A percentile compares a stretch with the other conserved stretches of the same genome.
These are phyloP conservation scores for Pseudogymnoascus sp. DNA, from an alignment of 2,329 filamentous ascomycete species.

Conservation along the genomic window DNA sequence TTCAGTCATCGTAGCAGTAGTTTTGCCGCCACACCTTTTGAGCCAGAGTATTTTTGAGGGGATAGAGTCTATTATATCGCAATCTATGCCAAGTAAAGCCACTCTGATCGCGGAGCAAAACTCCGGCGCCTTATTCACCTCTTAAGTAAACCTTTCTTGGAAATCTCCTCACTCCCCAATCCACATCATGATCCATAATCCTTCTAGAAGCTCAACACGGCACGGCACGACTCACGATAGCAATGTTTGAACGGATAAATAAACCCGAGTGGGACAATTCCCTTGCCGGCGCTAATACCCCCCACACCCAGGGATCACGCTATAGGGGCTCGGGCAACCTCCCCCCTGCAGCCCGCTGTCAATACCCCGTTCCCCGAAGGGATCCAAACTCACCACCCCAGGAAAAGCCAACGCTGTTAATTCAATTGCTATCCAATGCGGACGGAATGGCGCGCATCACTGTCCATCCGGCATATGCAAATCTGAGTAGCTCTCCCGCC, in stretches of 20 bases:
- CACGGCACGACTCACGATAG: not conserved
- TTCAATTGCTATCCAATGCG: not conserved
- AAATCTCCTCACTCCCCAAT: not conserved
- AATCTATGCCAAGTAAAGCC: not conserved
- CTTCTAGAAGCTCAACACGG: not conserved
- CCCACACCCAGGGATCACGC: not conserved
- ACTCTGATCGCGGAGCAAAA: not conserved
- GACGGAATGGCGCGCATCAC: not conserved
- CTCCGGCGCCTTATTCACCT: not conserved
- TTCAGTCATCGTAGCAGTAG: not conserved
- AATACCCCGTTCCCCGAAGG: not conserved
- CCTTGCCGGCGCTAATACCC: not conserved
- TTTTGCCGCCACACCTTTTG: not conserved
- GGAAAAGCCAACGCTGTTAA: not conserved
- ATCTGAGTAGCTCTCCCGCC: not conserved
- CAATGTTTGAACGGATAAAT: not conserved
- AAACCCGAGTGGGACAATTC: not conserved
- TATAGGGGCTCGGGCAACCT: not conserved
- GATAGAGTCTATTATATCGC: not conserved
- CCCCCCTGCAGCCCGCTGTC: not conserved
- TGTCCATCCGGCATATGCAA: not conserved
- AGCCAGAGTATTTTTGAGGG: not conserved
- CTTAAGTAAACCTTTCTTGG: not conserved
- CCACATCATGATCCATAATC: not conserved
- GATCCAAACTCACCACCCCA: not conserved